Conservation (phyloP, 768 basidiomycete species). For the Hirschioporus abietinus region DNA sequence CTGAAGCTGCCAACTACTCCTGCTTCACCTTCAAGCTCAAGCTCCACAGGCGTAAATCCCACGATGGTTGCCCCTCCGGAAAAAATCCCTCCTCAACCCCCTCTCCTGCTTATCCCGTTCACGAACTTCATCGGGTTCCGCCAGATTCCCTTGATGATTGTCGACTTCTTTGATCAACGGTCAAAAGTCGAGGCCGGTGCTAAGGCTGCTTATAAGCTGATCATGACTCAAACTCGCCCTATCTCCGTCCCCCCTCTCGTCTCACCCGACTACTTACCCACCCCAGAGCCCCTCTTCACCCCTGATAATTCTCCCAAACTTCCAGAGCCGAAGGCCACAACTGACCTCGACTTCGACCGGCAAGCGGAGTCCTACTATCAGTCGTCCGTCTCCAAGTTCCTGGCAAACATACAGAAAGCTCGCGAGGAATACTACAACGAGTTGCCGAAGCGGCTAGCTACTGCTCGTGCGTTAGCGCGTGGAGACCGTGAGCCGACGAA, state of each 20-base stretch:
- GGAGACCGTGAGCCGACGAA: conserved; percentile 81
- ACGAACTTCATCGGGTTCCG: conserved; percentile 73
- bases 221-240: conserved; percentile 57
- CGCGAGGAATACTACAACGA: conserved; percentile 73
- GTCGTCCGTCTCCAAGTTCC: conserved; percentile 47
- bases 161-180: conserved; percentile 89
- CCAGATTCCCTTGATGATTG: conserved; percentile 85
- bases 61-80: conserved; percentile 44
- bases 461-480: conserved; percentile 69
- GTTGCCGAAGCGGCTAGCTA: conserved; percentile 59
- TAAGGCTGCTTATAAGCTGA: conserved; percentile 72
- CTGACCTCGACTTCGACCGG: conserved; percentile 72
- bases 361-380: conserved; percentile 66
- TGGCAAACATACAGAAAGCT: conserved; percentile 57
- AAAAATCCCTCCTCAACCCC: conserved; percentile 66
- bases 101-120: conserved; percentile 73
- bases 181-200: conserved; percentile 75
- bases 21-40: conserved; percentile 18
- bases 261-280: conserved; percentile 20
- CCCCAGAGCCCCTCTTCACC: conserved; percentile 15
- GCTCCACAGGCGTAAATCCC: conserved; percentile 19
- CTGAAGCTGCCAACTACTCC: conserved; percentile 20
- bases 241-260: conserved; percentile 35
- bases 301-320: conserved; percentile 9
- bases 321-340: conserved; percentile 16